A percentile compares a stretch with the other conserved stretches of the same genome.
Conservation (phyloP, 1,284 basidiomycete genomes). For the Cutaneotrichosporon cutaneum region DNA sequence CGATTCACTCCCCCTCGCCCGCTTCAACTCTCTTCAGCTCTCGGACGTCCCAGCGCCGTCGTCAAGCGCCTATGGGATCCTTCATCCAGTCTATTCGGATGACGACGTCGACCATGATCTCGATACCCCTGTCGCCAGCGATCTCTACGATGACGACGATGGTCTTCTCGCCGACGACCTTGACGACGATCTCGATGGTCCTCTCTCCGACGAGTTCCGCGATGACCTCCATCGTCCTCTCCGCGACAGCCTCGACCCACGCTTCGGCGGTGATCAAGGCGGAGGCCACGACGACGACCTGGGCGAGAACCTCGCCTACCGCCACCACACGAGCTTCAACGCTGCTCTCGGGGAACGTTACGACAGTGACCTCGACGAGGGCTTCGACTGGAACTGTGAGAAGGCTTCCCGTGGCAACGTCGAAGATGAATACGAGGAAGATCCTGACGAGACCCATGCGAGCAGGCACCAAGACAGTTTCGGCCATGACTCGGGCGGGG, state of each 20-base stretch:
- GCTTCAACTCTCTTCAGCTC: neutral
- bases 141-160: neutral
- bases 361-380: neutral
- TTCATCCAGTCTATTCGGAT: neutral
- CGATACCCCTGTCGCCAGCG: neutral
- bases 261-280: too few species aligned
- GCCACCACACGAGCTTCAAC: neutral
- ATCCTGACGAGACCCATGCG: neutral
- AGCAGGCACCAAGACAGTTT: neutral
- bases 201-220: neutral
- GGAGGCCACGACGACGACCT: neutral
- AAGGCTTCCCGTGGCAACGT: neutral
- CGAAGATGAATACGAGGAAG: neutral
- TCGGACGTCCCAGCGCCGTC: neutral
- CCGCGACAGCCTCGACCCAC: too few species aligned
- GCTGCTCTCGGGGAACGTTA: neutral
- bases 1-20: neutral
- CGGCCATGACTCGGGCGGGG: neutral
- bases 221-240: neutral
- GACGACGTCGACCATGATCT: slow-evolving; percentile 1
- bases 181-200: neutral
- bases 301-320: neutral
- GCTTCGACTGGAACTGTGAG: neutral
- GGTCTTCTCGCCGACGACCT: neutral
- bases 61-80: neutral